Evolutionary conservation across 108 stramenopile genomes (phyloP).

Genomic region (Heterococcus sp.): DNA sequence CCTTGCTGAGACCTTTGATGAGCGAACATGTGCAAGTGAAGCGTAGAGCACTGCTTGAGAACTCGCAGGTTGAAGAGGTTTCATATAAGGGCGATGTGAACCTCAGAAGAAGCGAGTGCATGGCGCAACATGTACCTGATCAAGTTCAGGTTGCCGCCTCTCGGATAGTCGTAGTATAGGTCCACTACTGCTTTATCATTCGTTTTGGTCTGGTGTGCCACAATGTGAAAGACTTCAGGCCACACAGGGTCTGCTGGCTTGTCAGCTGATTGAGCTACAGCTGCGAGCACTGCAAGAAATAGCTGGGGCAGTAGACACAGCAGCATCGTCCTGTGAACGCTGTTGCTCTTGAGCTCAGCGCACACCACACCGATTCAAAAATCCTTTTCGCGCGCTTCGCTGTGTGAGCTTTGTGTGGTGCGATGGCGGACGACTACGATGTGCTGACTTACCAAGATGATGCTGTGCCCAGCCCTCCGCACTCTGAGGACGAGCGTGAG

Average conservation of each 20-base stretch:
- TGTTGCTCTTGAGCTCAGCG: too few species aligned
- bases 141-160: constrained; percentile 39
- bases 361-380: too few species aligned
- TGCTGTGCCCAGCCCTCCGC: too few species aligned
- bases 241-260: background rate
- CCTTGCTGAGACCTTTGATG: constrained; percentile 19
- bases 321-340: background rate
- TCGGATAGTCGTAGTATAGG: constrained; percentile 19
- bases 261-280: background rate
- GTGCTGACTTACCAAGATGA: too few species aligned
- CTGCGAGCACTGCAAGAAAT: background rate
- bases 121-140: constrained; percentile 7
- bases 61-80: too few species aligned
- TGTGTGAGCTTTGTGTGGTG: too few species aligned
- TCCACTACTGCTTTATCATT: background rate
- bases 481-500: too few species aligned
- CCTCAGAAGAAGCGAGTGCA: background rate
- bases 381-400: too few species aligned
- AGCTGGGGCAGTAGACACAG: background rate
- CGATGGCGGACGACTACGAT: too few species aligned
- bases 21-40: too few species aligned
- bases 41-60: background rate
- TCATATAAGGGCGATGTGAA: background rate
- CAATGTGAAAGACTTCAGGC: background rate
- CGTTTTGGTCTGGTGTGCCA: background rate